Base-by-base conservation (phyloP, 2,329 filamentous ascomycete genomes). In the Hypoxylon sp. region DNA sequence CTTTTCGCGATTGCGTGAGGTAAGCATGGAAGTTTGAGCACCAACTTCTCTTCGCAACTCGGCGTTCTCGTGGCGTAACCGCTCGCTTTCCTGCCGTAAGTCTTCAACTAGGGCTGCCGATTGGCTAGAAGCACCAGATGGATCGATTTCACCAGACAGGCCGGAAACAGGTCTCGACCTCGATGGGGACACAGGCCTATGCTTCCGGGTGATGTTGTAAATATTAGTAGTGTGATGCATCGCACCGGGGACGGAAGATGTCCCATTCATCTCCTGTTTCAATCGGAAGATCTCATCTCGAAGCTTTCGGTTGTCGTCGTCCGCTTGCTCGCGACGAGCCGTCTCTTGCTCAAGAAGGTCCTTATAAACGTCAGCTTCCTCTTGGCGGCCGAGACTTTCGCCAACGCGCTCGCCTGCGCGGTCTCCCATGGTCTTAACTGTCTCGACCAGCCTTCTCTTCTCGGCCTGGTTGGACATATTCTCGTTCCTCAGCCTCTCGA, bases 21-120 rank as follows among this genome's bases (percentile, higher is more conserved):
- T 97, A 32, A 99, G 85, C 93, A 99, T 98, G 0, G 94, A 97
- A 0, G 94, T 97, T 76, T 99, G 95, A 2, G 95, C 95, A 64
- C 94, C 93, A 28, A 98, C 91, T 77, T 98, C 94, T 56, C 94
- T 91, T 55, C 94, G 88, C 30, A 99, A 79, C 75, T 97, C 94
- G 2, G 93, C 92, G 72, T 97, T 98, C 73, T 98, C 94, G 74
- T 94, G 93, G 53, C 92, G 90, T 26, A 98, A 81, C 70, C 96
- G 90, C 65, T 93, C 90, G 58, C 85, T 85, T 71, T 90, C 87
- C 4, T 83, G 81, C 8, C 86, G 84, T 6, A 93, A 79, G 64
- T 97, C 93, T n/a, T 95, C 91, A 10, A 92, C 85, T 1, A 93
- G 85, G 7, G 87, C 91, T 66, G 84, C 89, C 1, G 88, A 82